Conservation (phyloP, 2,329 filamentous ascomycete genomes). For the Gnomoniopsis smithogilvyi region DNA sequence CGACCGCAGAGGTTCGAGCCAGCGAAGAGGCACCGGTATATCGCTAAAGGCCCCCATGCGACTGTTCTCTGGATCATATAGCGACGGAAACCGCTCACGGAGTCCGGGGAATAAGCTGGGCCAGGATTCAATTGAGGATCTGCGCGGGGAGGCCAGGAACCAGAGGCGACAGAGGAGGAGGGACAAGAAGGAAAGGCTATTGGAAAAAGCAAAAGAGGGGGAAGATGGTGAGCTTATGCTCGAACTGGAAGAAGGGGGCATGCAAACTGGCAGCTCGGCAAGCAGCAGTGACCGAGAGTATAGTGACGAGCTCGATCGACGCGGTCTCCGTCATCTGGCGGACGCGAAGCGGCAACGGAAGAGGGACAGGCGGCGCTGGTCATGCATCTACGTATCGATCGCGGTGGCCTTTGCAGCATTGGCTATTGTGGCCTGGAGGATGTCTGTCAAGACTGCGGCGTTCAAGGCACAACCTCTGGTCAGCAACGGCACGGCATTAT, state of each 20-base stretch:
- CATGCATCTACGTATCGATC: conserved; percentile 50
- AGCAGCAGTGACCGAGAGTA: conserved; percentile 61
- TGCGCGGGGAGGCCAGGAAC: conserved; percentile 47
- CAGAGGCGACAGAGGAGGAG: conserved; percentile 47
- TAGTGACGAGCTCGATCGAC: conserved; percentile 56
- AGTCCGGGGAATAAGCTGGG: conserved; percentile 34
- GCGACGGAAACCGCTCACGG: conserved; percentile 33
- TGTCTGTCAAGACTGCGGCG: conserved; percentile 43
- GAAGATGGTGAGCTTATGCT: conserved; percentile 80
- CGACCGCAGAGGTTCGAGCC: conserved; percentile 38
- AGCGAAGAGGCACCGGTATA: conserved; percentile 36
- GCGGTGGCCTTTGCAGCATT: conserved; percentile 54
- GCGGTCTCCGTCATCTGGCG: conserved; percentile 45
- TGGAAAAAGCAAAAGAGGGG: conserved; percentile 53
- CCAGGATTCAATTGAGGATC: conserved; percentile 44
- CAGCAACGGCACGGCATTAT: conserved; percentile 84
- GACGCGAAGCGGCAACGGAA: conserved; percentile 46
- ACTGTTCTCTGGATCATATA: conserved; percentile 35
- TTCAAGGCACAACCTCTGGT: conserved; percentile 34
- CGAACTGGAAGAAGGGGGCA: conserved; percentile 81
- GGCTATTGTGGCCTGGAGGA: conserved; percentile 55
- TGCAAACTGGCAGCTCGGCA: conserved; percentile 63
- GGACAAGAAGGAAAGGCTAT: conserved; percentile 50
- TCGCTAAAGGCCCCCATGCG: conserved; percentile 49
- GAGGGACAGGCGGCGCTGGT: conserved; percentile 51